Base-by-base conservation (phyloP, 169 alveolate species). In the Plasmodium coatneyi region DNA sequence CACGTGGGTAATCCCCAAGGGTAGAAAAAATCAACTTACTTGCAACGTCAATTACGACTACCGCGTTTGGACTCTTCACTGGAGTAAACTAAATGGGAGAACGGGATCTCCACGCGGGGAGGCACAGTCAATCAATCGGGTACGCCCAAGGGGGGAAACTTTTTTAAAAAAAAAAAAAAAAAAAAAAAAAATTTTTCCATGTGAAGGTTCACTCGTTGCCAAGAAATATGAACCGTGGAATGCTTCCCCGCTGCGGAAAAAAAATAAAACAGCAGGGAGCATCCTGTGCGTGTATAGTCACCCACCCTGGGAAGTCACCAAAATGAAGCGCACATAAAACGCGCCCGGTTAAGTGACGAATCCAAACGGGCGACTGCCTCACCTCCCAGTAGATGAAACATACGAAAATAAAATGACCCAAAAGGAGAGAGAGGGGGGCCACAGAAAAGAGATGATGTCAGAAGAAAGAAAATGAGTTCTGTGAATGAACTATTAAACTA, bases 401-500 rank as follows among this genome's bases (percentile, higher is more conserved):
- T 30, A 36, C 46, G 39, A 83, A 83, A 83, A 83, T 83, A 70
- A 28, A 83, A 71, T 36, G 72, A 83, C 70, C 22, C 22, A 71
- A 34, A 34, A 71, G 56, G 52, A 32, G 19, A 70, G 71, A 32
- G 34, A 71, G 30, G 41, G 46, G 52, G 52, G 74, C 71, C 72
- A 36, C 49, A 39, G 28, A 30, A 9, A 16, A 82, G 56, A 30
- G 34, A 82, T 9, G 34, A 82, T 9, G 54, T 9, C 28, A 32
- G 14, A 19, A 66, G 52, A 14, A 39, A 3, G 41, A 79, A 28
- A 60, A 87, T 87, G 93, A 79, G 93, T 49, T 78, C 93, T 39
- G 87, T 87, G 34, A 87, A 87, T 56, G 93, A 87, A 34, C 89
- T 87, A 14, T 41, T 87, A 87, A 87, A 78, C 22, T 87, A 87